Base-by-base conservation (phyloP, 1,284 basidiomycete genomes). In the Cutaneotrichosporon cavernicola region DNA sequence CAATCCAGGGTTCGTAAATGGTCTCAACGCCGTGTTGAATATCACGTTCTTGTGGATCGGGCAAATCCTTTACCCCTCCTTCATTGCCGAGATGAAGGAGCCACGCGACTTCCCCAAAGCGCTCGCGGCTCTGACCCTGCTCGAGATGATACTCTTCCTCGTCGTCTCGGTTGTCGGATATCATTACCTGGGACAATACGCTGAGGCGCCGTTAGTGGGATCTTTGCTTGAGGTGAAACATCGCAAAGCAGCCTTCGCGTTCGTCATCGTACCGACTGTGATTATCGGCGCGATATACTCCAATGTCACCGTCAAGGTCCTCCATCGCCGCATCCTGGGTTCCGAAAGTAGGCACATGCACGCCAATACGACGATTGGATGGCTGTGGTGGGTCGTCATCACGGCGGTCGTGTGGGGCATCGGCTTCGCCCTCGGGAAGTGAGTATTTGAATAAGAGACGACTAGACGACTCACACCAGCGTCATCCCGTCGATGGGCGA, bases 131-230 rank as follows among this genome's bases (percentile, higher is more conserved):
- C 76, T 83, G 7, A 84, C 83, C 58, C 80, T 83, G 18, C 81
- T 84, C 36, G 86, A 89, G 73, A 79, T 88, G 61, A 72, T 86
- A 32, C 80, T 87, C 8, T 89, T 88, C 80, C 84, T 84, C 4
- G 75, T 88, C 53, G 85, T 84, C 52, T 87, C 87, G 14, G 84
- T 85, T 3, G 81, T 89, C 34, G 85, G 87, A 52, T 89, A 89
- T 73, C 81, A 73, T 60, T 78, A 73, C 70, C 65, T 75, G 21
- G 79, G 78, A 5, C 75, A 79, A 58, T 78, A 78, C 66, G 67
- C 77, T 5, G 73, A 74, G 58, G 79, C 75, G 52, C 80, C 78
- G 72, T 82, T 71, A 58, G 73, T 76, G 59, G 76, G 74, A 22
- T 78, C 76, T 2, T 68, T 78, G 31, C 67, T 66, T n/a, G 66